Percentiles rank a stretch among this genome's conserved stretches.
phyloP scores from a whole-genome alignment of 1,284 basidiomycete genomes.

The Ustilago curta region DNA sequence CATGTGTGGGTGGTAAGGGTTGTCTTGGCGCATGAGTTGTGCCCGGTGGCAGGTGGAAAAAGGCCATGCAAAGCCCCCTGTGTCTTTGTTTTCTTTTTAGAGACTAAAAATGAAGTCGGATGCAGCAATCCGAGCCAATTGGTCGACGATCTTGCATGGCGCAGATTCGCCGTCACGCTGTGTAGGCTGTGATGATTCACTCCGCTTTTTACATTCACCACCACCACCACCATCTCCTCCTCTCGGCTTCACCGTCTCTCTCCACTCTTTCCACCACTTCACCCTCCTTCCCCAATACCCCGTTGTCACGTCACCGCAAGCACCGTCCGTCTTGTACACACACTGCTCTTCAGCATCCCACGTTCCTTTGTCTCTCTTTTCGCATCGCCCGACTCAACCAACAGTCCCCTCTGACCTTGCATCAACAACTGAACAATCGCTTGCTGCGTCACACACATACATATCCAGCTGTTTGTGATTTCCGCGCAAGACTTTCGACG shows the following conservation, averaged over 20 bases:
- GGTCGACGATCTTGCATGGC: conserved; percentile 2
- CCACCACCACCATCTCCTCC: conserved; percentile 3
- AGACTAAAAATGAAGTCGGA: not conserved
- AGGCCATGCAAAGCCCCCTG: conserved; percentile 12
- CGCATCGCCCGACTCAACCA: not conserved
- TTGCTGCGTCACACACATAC: not conserved
- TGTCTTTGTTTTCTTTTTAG: not conserved
- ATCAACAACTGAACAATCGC: not conserved
- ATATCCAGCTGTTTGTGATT: not conserved
- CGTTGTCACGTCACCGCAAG: conserved; percentile 4
- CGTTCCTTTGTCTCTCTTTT: conserved; percentile 24
- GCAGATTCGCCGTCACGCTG: not conserved
- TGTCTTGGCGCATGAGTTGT: conserved; percentile 4
- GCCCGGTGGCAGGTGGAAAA: not conserved
- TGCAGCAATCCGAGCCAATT: conserved; percentile 9
- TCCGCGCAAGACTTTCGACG: not conserved
- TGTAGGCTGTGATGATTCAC: not conserved
- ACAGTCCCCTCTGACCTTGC: not conserved
- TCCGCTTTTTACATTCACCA: not conserved
- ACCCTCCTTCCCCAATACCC: not conserved
- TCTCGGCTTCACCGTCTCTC: conserved; percentile 1
- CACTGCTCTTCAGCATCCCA: conserved; percentile 50
- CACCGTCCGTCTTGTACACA: conserved; percentile 2
- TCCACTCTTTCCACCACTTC: not conserved
- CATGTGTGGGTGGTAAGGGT: too few species aligned